phyloP scores from a whole-genome alignment of 2,329 filamentous ascomycete genomes.

The Xylariomycetidae sp. region DNA sequence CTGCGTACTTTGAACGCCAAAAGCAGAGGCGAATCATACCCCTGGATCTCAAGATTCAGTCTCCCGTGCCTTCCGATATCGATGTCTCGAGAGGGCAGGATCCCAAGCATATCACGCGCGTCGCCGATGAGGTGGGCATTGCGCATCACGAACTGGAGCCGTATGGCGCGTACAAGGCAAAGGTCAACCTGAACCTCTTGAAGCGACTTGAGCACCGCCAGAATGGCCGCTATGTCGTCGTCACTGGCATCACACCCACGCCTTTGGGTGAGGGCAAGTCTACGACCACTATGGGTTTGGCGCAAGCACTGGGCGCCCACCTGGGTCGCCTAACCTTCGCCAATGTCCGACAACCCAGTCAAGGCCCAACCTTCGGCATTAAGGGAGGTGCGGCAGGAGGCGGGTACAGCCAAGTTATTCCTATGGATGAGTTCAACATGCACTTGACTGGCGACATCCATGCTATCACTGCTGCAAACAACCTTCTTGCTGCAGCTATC shows the following conservation, averaged over 20 bases:
- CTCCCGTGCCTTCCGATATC: conserved; percentile 92
- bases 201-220: conserved; percentile 80
- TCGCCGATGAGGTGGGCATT: conserved; percentile 86
- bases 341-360: conserved; percentile 93
- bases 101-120: conserved; percentile 82
- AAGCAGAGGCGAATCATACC: conserved; percentile 74
- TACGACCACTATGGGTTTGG: conserved; percentile 92
- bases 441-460: conserved; percentile 98
- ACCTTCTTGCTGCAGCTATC: conserved; percentile 89
- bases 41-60: conserved; percentile 72
- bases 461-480: conserved; percentile 94
- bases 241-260: conserved; percentile 94
- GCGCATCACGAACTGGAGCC: conserved; percentile 84
- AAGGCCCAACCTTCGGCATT: conserved; percentile 97
- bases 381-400: conserved; percentile 96
- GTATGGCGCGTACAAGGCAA: conserved; percentile 92
- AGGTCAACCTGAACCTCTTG: conserved; percentile 78
- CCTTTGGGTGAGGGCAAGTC: conserved; percentile 97
- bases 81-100: conserved; percentile 81
- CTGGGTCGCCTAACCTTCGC: conserved; percentile 85
- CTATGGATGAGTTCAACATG: conserved; percentile 99
- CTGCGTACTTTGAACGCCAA: conserved; percentile 73
- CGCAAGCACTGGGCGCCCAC: conserved; percentile 86
- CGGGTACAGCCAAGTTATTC: conserved; percentile 97
- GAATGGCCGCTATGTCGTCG: conserved; percentile 85